Percentiles rank a stretch among this genome's conserved stretches.
These are phyloP conservation scores for Emmonsiellopsis sp. DNA, from an alignment of 2,329 filamentous ascomycete species.

Conservation along the genomic window DNA sequence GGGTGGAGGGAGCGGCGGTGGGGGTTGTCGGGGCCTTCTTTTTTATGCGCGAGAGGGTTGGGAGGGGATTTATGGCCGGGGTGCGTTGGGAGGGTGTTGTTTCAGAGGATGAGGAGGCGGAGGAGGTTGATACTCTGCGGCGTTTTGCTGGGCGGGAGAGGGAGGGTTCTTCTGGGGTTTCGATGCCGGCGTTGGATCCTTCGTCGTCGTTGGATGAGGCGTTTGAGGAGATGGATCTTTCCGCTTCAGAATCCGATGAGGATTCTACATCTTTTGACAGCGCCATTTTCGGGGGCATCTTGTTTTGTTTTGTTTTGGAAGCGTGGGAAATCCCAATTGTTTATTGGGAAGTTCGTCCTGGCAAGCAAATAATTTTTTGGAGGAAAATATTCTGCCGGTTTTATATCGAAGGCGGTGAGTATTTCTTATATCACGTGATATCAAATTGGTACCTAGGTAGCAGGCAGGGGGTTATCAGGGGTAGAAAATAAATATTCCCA, in stretches of 20 bases:
- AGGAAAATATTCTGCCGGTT: too few species aligned
- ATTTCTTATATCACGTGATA: too few species aligned
- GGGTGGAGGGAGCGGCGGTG: conserved; percentile 9
- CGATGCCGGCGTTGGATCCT: background rate
- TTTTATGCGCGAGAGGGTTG: conserved; percentile 32
- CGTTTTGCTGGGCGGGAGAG: conserved; percentile 27
- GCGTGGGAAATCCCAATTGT: too few species aligned
- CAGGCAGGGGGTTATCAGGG: too few species aligned
- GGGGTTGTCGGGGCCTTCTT: conserved; percentile 21
- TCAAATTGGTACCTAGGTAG: too few species aligned
- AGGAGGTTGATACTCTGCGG: conserved; percentile 29
- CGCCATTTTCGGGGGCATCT: conserved; percentile 17
- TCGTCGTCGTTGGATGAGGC: background rate
- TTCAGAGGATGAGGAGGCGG: conserved; percentile 6
- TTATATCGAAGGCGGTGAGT: too few species aligned
- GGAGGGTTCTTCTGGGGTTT: conserved; percentile 11
- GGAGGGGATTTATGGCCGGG: conserved; percentile 22
- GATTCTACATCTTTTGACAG: conserved; percentile 15
- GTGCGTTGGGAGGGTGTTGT: background rate
- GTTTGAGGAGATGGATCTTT: background rate
- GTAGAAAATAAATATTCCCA: too few species aligned
- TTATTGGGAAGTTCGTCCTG: too few species aligned
- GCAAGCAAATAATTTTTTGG: too few species aligned
- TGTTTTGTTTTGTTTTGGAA: too few species aligned
- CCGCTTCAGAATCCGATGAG: conserved; percentile 14